Base-by-base conservation (phyloP, 257 asterid species). In the Penstemon eatonii region DNA sequence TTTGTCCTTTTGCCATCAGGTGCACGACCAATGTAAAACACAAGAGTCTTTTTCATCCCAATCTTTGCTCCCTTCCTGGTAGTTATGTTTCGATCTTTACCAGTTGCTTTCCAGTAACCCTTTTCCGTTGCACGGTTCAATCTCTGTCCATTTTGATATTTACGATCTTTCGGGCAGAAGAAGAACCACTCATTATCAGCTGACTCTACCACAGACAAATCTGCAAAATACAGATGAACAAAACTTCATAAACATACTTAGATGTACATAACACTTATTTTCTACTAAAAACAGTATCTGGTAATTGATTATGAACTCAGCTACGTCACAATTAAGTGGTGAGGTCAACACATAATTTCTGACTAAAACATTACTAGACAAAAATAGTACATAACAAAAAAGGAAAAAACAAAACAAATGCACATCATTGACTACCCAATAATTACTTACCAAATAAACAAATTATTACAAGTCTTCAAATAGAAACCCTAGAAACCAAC, bases 101-200 rank as follows among this genome's bases (percentile, higher is more conserved):
- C 99, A 15, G 99, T 94, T 11, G 99, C 99, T 75, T 94, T 94
- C 99, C 99, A 94, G 79, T 87, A 94, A 45, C 99, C 99, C 69
- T 82, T 84, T 53, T 75, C 84, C 0, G 99, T 94, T 42, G 99
- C 99, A 33, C 99, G 83, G 68, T 94, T 94, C 75, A 82, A 78
- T 76, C 99, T 79, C 82, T 87, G 95, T 10, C 99, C 96, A 67
- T 88, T 91, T 77, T 89, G 99, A 67, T 94, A 94, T 73, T 94
- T 94, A n/a, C 96, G 87, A 78, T 94, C 99, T 87, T 94, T 94
- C 1, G 95, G 98, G 80, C 98, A 94, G 92, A 94, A 94, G 82
- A 94, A 94, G 86, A 94, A 89, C 99, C 99, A 94, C 74, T 94
- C 96, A 5, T 94, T 84, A 82, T 94, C 99, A 40, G 71, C 13